Percentiles rank a stretch among this genome's conserved stretches.
Evolutionary conservation across 2,329 filamentous ascomycete species (phyloP).

Genomic region (Penicillium freii): DNA sequence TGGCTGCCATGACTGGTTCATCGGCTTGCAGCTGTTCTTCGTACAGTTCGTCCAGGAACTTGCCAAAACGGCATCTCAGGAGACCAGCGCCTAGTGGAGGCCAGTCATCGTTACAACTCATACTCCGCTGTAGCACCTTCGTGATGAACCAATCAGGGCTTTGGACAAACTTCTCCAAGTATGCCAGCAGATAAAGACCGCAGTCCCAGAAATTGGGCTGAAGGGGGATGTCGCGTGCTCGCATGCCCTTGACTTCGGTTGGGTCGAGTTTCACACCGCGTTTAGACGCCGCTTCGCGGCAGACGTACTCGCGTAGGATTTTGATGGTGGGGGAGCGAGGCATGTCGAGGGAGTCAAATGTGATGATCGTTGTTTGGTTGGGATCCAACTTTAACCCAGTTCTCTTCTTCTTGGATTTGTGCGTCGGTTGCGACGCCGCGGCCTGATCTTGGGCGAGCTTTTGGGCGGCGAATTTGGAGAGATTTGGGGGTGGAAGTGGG

Average conservation of each 20-base stretch:
- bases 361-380: conserved; percentile 69
- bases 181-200: conserved; percentile 80
- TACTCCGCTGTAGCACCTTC: conserved; percentile 64
- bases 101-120: conserved; percentile 57
- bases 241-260: conserved; percentile 59
- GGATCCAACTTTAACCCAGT: conserved; percentile 46
- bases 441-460: conserved; percentile 8
- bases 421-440: conserved; percentile 5
- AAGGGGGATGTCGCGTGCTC: conserved; percentile 70
- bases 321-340: conserved; percentile 63
- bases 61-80: conserved; percentile 65
- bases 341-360: conserved; percentile 78
- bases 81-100: conserved; percentile 53
- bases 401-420: conserved; percentile 30
- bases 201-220: conserved; percentile 89
- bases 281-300: conserved; percentile 68
- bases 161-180: conserved; percentile 76
- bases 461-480: conserved; percentile 13
- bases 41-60: conserved; percentile 64
- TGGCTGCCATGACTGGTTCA: conserved; percentile 33
- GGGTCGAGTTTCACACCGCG: conserved; percentile 48
- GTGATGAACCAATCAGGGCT: conserved; percentile 69
- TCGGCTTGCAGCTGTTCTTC: conserved; percentile 51
- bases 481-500: conserved; percentile 14
- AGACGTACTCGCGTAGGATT: conserved; percentile 72